Conservation (phyloP, 768 basidiomycete genomes). For the Termitomyces sp. region DNA sequence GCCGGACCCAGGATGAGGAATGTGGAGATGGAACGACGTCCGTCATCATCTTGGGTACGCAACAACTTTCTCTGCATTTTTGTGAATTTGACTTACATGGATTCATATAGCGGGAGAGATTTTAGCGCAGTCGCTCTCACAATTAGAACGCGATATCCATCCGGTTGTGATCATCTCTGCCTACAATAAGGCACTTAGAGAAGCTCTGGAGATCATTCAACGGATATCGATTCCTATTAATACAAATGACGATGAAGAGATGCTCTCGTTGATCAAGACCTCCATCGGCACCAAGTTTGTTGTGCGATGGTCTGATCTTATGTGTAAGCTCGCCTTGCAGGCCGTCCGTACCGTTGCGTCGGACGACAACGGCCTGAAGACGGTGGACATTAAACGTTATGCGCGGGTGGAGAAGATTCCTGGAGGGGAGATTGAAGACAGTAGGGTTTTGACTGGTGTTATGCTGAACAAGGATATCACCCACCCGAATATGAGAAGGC, state of each 20-base stretch:
- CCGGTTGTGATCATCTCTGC: constrained; percentile 98
- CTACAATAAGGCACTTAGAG: constrained; percentile 93
- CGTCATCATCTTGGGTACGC: constrained; percentile 91
- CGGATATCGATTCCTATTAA: constrained; percentile 89
- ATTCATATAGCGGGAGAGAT: constrained; percentile 76
- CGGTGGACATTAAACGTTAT: constrained; percentile 97
- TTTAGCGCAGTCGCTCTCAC: constrained; percentile 87
- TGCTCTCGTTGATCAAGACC: constrained; percentile 96
- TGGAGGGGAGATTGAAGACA: constrained; percentile 95
- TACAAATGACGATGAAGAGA: constrained; percentile 76
- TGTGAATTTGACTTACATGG: neutral
- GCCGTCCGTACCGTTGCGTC: constrained; percentile 87
- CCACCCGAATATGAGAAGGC: constrained; percentile 91
- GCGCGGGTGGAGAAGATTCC: constrained; percentile 97
- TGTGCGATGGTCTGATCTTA: constrained; percentile 92
- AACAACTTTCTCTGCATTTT: neutral
- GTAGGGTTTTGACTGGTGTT: constrained; percentile 79
- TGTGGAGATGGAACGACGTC: constrained; percentile 98
- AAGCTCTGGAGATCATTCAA: constrained; percentile 85
- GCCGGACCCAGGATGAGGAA: constrained; percentile 97
- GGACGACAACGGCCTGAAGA: constrained; percentile 71
- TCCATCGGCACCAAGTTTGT: constrained; percentile 99
- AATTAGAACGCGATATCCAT: constrained; percentile 95
- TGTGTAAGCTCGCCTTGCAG: constrained; percentile 92
- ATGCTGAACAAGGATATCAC: constrained; percentile 99